Conservation (phyloP, 345 rosid genomes). For the thale cress (Arabidopsis thaliana) region TAIR10.1 NC_003070.9:10017001-10017500, state of each 20-base stretch:
- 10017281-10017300: constrained; percentile 3
- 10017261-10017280: constrained; percentile 64
- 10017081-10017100: constrained; percentile 72
- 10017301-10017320: constrained; percentile 5
- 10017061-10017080: constrained; percentile 58
- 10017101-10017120: constrained; percentile 68
- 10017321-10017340: constrained; percentile 3
- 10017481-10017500: constrained; percentile 92
- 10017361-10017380: constrained; percentile 12
- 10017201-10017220: constrained; percentile 63
- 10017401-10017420: constrained; percentile 79
- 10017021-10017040: constrained; percentile 16
- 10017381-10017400: constrained; percentile 13
- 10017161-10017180: constrained; percentile 77
- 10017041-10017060: constrained; percentile 30
- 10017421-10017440: constrained; percentile 94
- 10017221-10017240: constrained; percentile 82
- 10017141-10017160: constrained; percentile 77
- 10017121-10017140: constrained; percentile 52
- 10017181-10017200: constrained; percentile 64
- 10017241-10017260: constrained; percentile 96
- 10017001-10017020: neutral
- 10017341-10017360: constrained; percentile 12
- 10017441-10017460: constrained; percentile 87
- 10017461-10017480: constrained; percentile 98